These are phyloP conservation scores for Liriodendron chinense DNA, from an alignment of 164 flowering plant genomes.

Conservation along the genomic window DNA sequence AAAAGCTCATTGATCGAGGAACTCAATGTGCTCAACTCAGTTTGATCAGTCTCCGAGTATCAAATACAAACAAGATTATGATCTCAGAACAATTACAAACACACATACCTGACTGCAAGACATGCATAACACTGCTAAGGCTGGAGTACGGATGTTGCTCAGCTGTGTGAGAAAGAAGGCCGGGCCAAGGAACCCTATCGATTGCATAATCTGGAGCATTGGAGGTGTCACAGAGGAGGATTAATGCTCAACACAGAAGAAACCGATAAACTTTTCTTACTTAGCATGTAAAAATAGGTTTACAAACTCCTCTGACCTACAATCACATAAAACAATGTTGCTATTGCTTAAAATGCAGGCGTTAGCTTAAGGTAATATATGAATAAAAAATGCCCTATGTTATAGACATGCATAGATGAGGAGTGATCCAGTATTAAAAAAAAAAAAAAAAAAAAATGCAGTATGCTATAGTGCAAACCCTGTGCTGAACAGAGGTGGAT, in stretches of 20 bases:
- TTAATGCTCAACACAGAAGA: neutral
- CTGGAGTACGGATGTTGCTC: conserved; percentile 76
- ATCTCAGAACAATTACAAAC: neutral
- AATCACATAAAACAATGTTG: neutral
- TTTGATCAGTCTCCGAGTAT: neutral
- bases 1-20: neutral
- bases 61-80: neutral
- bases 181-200: conserved; percentile 95
- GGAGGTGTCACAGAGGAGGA: conserved; percentile 4
- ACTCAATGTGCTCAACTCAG: neutral
- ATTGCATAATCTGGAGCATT: conserved; percentile 87
- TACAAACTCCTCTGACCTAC: neutral
- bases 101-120: conserved; percentile 92
- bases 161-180: conserved; percentile 91
- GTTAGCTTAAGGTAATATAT: neutral
- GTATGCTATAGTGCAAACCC: no score
- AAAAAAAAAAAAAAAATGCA: no score
- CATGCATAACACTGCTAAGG: conserved; percentile 96
- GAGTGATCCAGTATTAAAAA: neutral
- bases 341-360: neutral
- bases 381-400: neutral
- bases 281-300: neutral
- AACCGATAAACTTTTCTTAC: neutral
- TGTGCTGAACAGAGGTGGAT: no score
- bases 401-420: neutral